phyloP scores from a whole-genome alignment of 1,284 basidiomycete species.

The Sporisorium reilianum region DNA sequence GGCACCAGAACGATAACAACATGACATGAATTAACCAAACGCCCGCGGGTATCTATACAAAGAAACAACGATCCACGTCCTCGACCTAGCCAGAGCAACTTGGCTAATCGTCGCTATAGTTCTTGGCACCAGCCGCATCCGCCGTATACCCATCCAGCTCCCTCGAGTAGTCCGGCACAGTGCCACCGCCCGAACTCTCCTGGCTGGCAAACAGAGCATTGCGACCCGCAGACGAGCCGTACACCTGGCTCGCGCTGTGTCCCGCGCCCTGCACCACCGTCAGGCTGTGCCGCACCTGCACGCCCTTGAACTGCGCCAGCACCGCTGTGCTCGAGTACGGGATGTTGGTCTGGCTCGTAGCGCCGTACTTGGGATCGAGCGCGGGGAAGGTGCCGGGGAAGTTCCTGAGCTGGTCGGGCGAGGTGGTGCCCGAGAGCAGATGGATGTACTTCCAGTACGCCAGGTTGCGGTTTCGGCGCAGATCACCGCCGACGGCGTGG shows the following conservation, averaged over 20 bases:
- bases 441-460: conserved; percentile 65
- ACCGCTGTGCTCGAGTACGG: conserved; percentile 25
- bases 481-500: conserved; percentile 41
- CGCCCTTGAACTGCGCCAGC: conserved; percentile 16
- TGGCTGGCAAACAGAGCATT: conserved; percentile 59
- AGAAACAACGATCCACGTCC: not conserved
- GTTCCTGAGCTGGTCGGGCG: conserved; percentile 6
- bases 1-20: not conserved
- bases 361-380: conserved; percentile 24
- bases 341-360: conserved; percentile 22
- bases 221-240: conserved; percentile 50
- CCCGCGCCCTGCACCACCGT: conserved; percentile 54
- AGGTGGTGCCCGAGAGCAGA: conserved; percentile 30
- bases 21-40: not conserved
- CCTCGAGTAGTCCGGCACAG: conserved; percentile 10
- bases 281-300: conserved; percentile 50
- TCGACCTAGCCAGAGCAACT: no score
- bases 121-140: conserved; percentile 17
- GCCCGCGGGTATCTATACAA: not conserved
- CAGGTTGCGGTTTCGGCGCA: conserved; percentile 37
- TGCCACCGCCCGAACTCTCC: conserved; percentile 15
- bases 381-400: conserved; percentile 55
- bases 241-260: conserved; percentile 61
- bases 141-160: conserved; percentile 37
- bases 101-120: conserved; percentile 12